Conservation (phyloP, 495 filamentous ascomycete species). For the Pyrenopolyporus hunteri region DNA sequence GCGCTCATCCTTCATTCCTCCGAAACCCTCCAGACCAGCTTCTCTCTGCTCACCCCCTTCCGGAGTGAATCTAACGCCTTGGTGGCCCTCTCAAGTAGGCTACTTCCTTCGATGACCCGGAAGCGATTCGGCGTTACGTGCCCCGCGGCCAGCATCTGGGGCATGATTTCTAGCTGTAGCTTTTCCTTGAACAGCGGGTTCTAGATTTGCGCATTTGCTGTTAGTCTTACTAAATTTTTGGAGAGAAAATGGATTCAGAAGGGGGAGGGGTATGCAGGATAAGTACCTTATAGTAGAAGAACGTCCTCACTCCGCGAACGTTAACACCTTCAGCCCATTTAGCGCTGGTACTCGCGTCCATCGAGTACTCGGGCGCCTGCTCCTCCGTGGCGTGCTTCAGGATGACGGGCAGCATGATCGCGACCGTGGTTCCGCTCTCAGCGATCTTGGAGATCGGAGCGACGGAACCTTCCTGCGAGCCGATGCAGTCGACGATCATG, state of each 20-base stretch:
- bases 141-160: slow-evolving; percentile 51
- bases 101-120: slow-evolving; percentile 54
- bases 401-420: slow-evolving; percentile 60
- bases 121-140: slow-evolving; percentile 55
- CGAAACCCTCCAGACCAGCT: slow-evolving; percentile 56
- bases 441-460: slow-evolving; percentile 52
- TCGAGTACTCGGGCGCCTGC: slow-evolving; percentile 49
- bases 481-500: slow-evolving; percentile 61
- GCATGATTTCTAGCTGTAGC: slow-evolving; percentile 57
- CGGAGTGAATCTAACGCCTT: slow-evolving; percentile 51
- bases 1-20: slow-evolving; percentile 32
- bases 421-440: slow-evolving; percentile 51
- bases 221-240: background rate
- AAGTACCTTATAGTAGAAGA: slow-evolving; percentile 54
- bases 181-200: slow-evolving; percentile 56
- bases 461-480: slow-evolving; percentile 50
- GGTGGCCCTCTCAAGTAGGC: slow-evolving; percentile 56
- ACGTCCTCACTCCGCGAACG: slow-evolving; percentile 56
- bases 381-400: slow-evolving; percentile 49
- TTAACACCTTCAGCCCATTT: slow-evolving; percentile 56
- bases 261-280: background rate
- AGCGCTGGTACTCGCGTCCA: slow-evolving; percentile 46
- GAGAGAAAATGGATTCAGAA: background rate
- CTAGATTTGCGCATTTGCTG: slow-evolving; percentile 31
- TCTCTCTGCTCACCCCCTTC: slow-evolving; percentile 54